phyloP scores from a whole-genome alignment of 129 eudicot species.

The Flaveria ramosissima region DNA sequence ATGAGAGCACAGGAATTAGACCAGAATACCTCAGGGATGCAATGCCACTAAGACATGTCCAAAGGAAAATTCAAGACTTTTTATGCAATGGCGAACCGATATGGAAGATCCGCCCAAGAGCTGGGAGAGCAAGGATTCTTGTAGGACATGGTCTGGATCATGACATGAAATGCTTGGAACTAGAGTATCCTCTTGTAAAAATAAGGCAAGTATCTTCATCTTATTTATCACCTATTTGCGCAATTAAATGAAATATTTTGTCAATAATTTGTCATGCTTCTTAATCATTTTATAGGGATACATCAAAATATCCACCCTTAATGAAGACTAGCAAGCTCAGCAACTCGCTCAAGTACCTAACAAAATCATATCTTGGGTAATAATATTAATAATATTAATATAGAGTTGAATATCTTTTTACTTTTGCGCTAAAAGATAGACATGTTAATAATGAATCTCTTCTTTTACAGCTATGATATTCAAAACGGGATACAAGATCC shows the following conservation, averaged over 20 bases:
- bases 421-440: not conserved
- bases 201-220: constrained; percentile 53
- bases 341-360: constrained; percentile 96
- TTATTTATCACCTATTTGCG: not conserved
- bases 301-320: constrained; percentile 91
- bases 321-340: constrained; percentile 99
- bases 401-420: not conserved
- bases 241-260: not conserved
- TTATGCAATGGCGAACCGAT: constrained; percentile 88
- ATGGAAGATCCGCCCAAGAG: constrained; percentile 91
- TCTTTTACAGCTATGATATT: constrained; percentile 65
- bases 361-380: constrained; percentile 92
- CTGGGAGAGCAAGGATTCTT: constrained; percentile 77
- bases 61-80: constrained; percentile 82
- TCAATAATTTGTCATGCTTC: not conserved
- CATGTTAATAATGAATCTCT: constrained; percentile 1
- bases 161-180: constrained; percentile 71
- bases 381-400: constrained; percentile 14
- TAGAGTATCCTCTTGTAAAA: constrained; percentile 66
- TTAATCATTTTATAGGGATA: constrained; percentile 60
- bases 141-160: constrained; percentile 93
- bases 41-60: constrained; percentile 75
- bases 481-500: constrained; percentile 92
- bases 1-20: constrained; percentile 79
- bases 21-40: constrained; percentile 85